These are phyloP conservation scores for Odontarrhena argentea DNA, from an alignment of 345 rosid genomes.

Conservation along the genomic window DNA sequence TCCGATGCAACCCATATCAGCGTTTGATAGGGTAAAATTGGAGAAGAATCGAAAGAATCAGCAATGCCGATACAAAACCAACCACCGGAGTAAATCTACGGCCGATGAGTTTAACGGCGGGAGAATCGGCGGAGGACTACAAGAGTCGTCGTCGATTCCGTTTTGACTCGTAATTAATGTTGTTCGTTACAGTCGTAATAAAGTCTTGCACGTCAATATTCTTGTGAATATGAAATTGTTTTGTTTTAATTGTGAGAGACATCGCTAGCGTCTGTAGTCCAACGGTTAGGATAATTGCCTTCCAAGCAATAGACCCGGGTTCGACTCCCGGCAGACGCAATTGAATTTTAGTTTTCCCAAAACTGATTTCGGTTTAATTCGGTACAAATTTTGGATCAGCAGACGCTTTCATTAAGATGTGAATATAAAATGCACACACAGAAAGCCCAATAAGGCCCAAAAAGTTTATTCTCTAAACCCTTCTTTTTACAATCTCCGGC, in stretches of 20 bases:
- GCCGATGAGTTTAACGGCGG: background rate
- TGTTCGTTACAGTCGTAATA: background rate
- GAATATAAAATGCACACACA: too few relatives aligned
- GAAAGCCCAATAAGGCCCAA: too few relatives aligned
- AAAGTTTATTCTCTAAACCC: too few relatives aligned
- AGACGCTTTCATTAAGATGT: too few relatives aligned
- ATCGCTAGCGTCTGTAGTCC: constrained; percentile 45
- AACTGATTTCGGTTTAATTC: too few relatives aligned
- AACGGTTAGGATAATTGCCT: constrained; percentile 80
- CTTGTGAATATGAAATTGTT: too few relatives aligned
- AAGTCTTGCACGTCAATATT: too few relatives aligned
- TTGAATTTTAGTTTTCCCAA: too few relatives aligned
- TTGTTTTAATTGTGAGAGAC: too few relatives aligned
- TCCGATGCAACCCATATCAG: constrained; percentile 37
- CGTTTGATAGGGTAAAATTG: background rate
- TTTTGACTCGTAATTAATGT: background rate
- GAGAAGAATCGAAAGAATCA: background rate
- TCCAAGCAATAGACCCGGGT: constrained; percentile 91
- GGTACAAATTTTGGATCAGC: too few relatives aligned
- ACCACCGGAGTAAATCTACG: background rate
- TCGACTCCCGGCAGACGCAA: constrained; percentile 92
- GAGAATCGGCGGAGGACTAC: constrained; percentile 25
- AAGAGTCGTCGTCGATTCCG: constrained; percentile 28
- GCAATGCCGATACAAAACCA: constrained; percentile 7
- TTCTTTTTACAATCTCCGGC: too few relatives aligned